Base-by-base conservation (phyloP, 2,329 filamentous ascomycete species). In the Nemania sp. region DNA sequence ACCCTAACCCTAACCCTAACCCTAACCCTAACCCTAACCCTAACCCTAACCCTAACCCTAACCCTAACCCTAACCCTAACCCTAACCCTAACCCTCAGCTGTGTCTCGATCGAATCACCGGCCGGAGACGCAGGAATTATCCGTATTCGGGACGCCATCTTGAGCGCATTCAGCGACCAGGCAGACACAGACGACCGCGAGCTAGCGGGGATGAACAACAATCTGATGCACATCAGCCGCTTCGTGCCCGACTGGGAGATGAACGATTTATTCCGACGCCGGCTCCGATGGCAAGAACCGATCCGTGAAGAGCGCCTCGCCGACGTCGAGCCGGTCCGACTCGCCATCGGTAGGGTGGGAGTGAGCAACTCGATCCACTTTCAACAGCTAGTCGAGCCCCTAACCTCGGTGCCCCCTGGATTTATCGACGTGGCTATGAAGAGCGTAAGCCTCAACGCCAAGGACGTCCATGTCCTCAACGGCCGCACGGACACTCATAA, bases 311-410 rank as follows among this genome's bases (percentile, higher is more conserved):
- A 15, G 6, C 17, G 8, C 12, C 23, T 39, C 3, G 34, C 23
- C 3, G 17, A 39, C 17, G 23, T 40, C 3, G 34, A 17, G 2
- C 14, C 23, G n/a, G 45, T 36, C 11, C 28, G 34, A 15, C 24
- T 48, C 3, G 39, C 45, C 3, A 48, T 48, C 8, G 45, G 34
- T 9, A 22, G 41, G 17, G 46, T 49, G 63, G 8, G 68, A 68
- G n/a, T 70, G 67, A 30, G 51, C 26, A 11, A 66, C 28, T 59
- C 60, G 2, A 52, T 66, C 8, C 37, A 60, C 36, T 65, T 62
- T 41, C 51, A 60, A 7, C 46, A 49, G 28, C 39, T 8, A 36
- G 14, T 14, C 17, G 45, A 41, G 6, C 17, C 46, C 14, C 24
- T n/a, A 22, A 41, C 4, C 3, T 19, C 14, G 20, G 24, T n/a